Evolutionary conservation across 78 protist genomes (phyloP).

Genomic region (Dictyostelium firmibasis): DNA sequence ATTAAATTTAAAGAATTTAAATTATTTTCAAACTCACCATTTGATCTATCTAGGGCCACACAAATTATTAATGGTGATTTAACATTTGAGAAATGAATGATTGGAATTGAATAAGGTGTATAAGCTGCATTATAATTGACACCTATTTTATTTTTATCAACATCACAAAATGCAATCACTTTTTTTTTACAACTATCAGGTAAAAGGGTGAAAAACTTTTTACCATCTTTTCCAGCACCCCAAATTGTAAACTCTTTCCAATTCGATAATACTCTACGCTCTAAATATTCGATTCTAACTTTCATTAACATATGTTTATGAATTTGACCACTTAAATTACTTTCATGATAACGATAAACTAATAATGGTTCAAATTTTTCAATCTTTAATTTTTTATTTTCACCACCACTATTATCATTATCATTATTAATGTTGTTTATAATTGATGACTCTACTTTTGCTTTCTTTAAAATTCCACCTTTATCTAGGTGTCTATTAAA

Average conservation of each 20-base stretch:
- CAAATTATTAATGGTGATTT: constrained; percentile 59
- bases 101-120: constrained; percentile 39
- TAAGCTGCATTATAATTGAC: constrained; percentile 37
- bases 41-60: constrained; percentile 62
- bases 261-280: constrained; percentile 2
- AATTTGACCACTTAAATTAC: constrained; percentile 40
- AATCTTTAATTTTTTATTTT: background rate
- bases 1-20: constrained; percentile 33
- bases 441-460: background rate
- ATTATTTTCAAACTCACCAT: constrained; percentile 59
- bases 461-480: constrained; percentile 20
- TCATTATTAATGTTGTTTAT: background rate
- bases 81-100: constrained; percentile 51
- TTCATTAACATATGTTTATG: constrained; percentile 54
- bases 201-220: constrained; percentile 47
- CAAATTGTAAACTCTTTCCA: constrained; percentile 64
- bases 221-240: constrained; percentile 83
- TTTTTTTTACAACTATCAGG: constrained; percentile 37
- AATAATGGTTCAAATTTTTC: constrained; percentile 29
- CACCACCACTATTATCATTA: background rate
- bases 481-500: constrained; percentile 47
- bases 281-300: constrained; percentile 37
- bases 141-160: constrained; percentile 64
- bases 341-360: constrained; percentile 48
- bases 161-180: constrained; percentile 70